Evolutionary conservation across 129 eudicot species (phyloP), one percentile per base, ranked within the genome.

Genomic region (Helianthus tuberosus): DNA sequence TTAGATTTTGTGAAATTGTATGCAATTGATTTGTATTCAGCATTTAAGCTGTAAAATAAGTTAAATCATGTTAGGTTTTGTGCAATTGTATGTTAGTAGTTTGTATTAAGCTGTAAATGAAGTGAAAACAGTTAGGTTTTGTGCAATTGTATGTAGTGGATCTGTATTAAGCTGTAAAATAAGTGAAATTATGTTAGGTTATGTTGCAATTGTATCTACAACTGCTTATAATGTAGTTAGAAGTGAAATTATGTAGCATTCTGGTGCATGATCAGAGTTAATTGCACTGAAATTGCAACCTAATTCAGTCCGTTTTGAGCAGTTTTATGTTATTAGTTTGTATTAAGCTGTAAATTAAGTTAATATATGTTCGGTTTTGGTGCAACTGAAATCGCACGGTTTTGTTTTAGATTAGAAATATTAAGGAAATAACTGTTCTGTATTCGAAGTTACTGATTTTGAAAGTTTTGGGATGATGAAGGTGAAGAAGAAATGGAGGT

Each of bases 401-500:
- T 32, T 50, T 17, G n/a, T 13, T 68, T 69, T 51, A 6, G 48
- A 8, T 10, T 25, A 20, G 32, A 13, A 11, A 4, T 11, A 25
- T 27, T 58, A 1, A 0, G n/a, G n/a, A 3, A 12, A 14, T 62
- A 5, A 12, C 20, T 35, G 20, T 12, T 29, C 11, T 60, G 12
- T 12, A 11, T 10, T 32, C 3, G 32, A 67, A 39, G 32, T 73
- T 36, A 51, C 51, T 78, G 48, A 71, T 38, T 52, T 78, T 78
- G 72, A 52, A 71, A 62, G 14, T 51, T 27, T 59, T 1, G 2
- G 2, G 32, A 27, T 2, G 43, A 43, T 61, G 73, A 43, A 76
- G 76, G 76, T n/a, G 70, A 84, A 38, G 78, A 67, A 82, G 61
- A 76, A 84, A 74, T 69, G 88, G 97, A 81, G 79, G 38, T 20